phyloP scores from a whole-genome alignment of 257 asterid species.

The Paulownia fortunei region DNA sequence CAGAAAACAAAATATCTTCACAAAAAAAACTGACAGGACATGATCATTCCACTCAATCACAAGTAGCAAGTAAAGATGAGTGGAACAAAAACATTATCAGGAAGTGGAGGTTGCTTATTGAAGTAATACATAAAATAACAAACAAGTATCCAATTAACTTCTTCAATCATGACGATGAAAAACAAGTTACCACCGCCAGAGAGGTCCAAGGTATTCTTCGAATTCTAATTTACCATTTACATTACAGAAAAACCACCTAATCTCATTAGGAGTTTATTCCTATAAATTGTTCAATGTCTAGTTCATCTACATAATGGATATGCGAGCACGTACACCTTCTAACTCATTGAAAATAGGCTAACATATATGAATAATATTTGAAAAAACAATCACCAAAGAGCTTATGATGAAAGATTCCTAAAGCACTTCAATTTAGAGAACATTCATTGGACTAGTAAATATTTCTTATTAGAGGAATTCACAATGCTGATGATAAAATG shows the following conservation, averaged over 20 bases:
- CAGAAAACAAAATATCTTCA: slow-evolving; percentile 9
- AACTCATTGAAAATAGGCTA: background rate
- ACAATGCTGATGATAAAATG: slow-evolving; percentile 8
- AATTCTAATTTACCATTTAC: slow-evolving; percentile 1
- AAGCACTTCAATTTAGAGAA: background rate
- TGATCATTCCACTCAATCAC: background rate
- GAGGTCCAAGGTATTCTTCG: background rate
- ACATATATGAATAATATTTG: background rate
- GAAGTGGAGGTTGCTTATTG: background rate
- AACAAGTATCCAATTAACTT: background rate
- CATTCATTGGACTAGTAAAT: background rate
- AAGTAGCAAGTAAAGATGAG: background rate
- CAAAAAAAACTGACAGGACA: background rate
- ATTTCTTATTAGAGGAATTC: background rate
- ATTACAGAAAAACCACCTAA: background rate
- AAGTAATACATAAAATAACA: background rate
- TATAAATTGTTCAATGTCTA: background rate
- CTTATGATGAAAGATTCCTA: background rate
- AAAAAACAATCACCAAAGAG: background rate
- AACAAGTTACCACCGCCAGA: background rate
- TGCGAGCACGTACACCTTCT: background rate
- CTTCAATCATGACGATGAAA: background rate
- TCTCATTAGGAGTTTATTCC: background rate
- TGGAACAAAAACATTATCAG: background rate
- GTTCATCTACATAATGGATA: background rate